Evolutionary conservation across 306 rosid species (phyloP).

Genomic region (Rosa lucieae): DNA sequence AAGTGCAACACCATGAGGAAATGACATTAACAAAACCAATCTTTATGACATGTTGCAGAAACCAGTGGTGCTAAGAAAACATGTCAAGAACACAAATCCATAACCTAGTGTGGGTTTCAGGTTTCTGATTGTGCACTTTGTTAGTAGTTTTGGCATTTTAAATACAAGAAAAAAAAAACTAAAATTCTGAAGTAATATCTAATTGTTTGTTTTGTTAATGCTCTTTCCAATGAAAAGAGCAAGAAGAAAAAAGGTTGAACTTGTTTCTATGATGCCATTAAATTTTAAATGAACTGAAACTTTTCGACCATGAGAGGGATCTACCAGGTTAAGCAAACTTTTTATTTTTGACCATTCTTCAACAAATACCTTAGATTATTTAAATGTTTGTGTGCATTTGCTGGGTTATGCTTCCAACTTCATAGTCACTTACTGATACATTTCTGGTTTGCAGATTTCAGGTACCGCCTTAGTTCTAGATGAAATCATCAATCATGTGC

Average conservation of each 20-base stretch:
- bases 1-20: not conserved
- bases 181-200: not conserved
- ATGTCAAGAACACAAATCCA: not conserved
- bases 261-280: not conserved
- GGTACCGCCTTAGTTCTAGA: constrained; percentile 94
- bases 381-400: not conserved
- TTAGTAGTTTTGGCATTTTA: too few species aligned
- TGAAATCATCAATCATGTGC: constrained; percentile 95
- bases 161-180: too few species aligned
- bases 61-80: not conserved
- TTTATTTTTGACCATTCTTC: not conserved
- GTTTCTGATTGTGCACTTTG: not conserved
- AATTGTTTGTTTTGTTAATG: not conserved
- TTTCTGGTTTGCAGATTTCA: constrained; percentile 63
- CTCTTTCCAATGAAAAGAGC: not conserved
- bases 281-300: not conserved
- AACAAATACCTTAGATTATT: not conserved
- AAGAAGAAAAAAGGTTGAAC: not conserved
- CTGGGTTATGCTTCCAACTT: not conserved
- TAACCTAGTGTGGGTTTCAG: not conserved
- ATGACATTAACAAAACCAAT: not conserved
- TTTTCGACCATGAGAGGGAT: not conserved
- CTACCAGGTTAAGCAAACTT: not conserved
- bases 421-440: constrained; percentile 24
- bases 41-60: constrained; percentile 4